A percentile compares a stretch with the other conserved stretches of the same genome.
phyloP scores from a whole-genome alignment of 345 rosid genomes.

The Populus alba region DNA sequence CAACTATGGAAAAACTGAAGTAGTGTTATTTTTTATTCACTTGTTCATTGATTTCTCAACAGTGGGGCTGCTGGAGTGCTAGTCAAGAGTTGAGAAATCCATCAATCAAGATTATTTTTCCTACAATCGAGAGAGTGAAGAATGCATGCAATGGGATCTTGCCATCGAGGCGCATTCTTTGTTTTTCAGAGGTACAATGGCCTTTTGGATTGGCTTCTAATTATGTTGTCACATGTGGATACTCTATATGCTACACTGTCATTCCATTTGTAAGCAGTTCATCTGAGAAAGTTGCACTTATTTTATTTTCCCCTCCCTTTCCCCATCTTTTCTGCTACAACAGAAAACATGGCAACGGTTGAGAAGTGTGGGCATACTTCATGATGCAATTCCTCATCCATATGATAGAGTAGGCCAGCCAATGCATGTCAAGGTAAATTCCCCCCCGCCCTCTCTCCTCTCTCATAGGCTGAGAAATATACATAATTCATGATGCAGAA shows the following conservation, averaged over 20 bases:
- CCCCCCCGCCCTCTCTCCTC: neutral
- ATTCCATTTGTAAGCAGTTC: neutral
- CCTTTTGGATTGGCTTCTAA: neutral
- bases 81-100: conserved; percentile 75
- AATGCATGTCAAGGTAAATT: conserved; percentile 71
- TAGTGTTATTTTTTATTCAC: neutral
- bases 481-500: neutral
- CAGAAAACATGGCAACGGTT: conserved; percentile 92
- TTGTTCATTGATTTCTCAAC: conserved; percentile 23
- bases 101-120: conserved; percentile 67
- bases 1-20: conserved; percentile 12
- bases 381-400: conserved; percentile 84
- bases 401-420: conserved; percentile 63
- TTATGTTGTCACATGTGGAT: neutral
- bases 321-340: neutral
- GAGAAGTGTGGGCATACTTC: conserved; percentile 52
- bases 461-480: neutral
- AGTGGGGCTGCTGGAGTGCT: conserved; percentile 98
- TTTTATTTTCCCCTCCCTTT: neutral
- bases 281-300: conserved; percentile 1
- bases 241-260: conserved; percentile 3
- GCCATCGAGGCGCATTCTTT: conserved; percentile 67
- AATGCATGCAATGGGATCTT: conserved; percentile 59
- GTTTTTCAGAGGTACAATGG: conserved; percentile 75
- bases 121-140: conserved; percentile 79